These are phyloP conservation scores for Pyrus hybrid DNA, from an alignment of 331 rosid species.

Conservation along the genomic window DNA sequence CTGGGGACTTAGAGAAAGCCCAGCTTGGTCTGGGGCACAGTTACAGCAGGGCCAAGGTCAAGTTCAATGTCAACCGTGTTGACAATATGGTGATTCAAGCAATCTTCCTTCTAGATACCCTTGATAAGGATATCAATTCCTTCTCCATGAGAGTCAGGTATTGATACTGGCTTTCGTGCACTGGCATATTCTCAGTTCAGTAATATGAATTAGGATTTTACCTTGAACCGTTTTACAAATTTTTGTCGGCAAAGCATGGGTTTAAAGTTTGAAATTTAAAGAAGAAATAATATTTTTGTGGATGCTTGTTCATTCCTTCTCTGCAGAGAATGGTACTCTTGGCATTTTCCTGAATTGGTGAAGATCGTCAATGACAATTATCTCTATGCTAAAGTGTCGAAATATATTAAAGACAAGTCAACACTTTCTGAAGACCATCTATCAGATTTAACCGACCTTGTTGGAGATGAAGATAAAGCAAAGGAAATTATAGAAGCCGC, in stretches of 20 bases:
- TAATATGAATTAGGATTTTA: neutral
- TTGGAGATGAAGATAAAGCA: constrained; percentile 94
- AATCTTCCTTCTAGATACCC: constrained; percentile 86
- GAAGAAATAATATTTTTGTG: neutral
- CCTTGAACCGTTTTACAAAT: no score
- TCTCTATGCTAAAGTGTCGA: constrained; percentile 70
- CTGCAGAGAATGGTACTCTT: constrained; percentile 94
- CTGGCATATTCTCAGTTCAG: neutral
- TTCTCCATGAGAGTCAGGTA: constrained; percentile 96
- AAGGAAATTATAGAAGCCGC: constrained; percentile 97
- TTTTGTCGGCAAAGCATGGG: no score
- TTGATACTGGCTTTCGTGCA: neutral
- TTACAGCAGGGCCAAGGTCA: constrained; percentile 95
- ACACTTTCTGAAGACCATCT: constrained; percentile 63
- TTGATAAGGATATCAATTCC: constrained; percentile 84
- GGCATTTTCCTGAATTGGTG: constrained; percentile 99
- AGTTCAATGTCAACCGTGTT: constrained; percentile 92
- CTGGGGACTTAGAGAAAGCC: constrained; percentile 81
- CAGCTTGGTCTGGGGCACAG: constrained; percentile 96
- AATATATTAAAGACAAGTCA: constrained; percentile 72
- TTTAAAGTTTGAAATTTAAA: no score
- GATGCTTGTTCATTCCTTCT: neutral
- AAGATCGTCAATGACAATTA: constrained; percentile 88
- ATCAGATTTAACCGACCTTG: constrained; percentile 50
- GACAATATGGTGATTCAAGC: constrained; percentile 99